A percentile compares a stretch with the other conserved stretches of the same genome.
Evolutionary conservation across 2,329 filamentous ascomycete genomes (phyloP).

Genomic region (Bertia moriformis): DNA sequence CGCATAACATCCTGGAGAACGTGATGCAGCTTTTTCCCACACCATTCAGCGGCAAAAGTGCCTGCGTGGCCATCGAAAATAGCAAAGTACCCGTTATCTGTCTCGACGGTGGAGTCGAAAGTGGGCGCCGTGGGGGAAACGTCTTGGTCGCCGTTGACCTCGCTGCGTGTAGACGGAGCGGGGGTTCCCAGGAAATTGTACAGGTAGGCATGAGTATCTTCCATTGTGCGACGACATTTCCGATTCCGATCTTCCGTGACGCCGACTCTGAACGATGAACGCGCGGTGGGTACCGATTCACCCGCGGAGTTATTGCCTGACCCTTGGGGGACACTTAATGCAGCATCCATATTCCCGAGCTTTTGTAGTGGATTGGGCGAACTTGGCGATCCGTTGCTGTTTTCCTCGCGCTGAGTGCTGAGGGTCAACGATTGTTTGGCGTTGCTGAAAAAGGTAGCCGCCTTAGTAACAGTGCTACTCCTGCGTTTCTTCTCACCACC

Average conservation of each 20-base stretch:
- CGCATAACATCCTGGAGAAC: slow-evolving; percentile 86
- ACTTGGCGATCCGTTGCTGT: slow-evolving; percentile 25
- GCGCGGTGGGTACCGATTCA: slow-evolving; percentile 74
- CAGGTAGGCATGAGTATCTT: slow-evolving; percentile 94
- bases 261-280: slow-evolving; percentile 86
- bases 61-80: slow-evolving; percentile 97
- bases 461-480: slow-evolving; percentile 66
- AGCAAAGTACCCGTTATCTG: slow-evolving; percentile 96
- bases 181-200: slow-evolving; percentile 95
- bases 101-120: slow-evolving; percentile 60
- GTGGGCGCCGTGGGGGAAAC: slow-evolving; percentile 6
- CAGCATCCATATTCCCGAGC: slow-evolving; percentile 73
- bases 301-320: slow-evolving; percentile 94
- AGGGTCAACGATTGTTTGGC: slow-evolving; percentile 33
- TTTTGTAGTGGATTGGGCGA: slow-evolving; percentile 66
- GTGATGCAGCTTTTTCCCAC: slow-evolving; percentile 91
- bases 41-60: slow-evolving; percentile 97
- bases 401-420: slow-evolving; percentile 28
- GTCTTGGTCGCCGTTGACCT: slow-evolving; percentile 12
- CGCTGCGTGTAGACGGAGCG: slow-evolving; percentile 30
- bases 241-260: slow-evolving; percentile 97
- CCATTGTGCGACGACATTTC: slow-evolving; percentile 98
- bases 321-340: slow-evolving; percentile 75
- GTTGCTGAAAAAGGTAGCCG: slow-evolving; percentile 1
- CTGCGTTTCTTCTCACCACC: slow-evolving; percentile 80